Percentiles rank a stretch among this genome's conserved stretches.
phyloP scores from a whole-genome alignment of 768 basidiomycete species.

The Lactarius hatsudake region DNA sequence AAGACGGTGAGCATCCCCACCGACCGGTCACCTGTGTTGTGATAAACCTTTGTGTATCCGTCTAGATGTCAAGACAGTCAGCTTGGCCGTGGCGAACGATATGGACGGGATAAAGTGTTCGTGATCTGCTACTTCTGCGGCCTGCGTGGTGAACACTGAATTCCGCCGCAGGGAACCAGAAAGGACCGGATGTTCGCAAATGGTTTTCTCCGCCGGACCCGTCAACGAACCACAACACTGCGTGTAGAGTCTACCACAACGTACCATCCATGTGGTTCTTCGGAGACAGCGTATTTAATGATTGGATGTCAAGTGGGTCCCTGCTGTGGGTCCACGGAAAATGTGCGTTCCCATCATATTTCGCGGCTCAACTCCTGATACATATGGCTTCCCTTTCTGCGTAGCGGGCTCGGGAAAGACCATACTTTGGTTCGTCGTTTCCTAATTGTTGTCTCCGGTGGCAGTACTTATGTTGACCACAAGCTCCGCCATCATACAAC shows the following conservation, averaged over 20 bases:
- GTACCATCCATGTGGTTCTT: neutral
- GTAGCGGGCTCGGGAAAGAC: conserved; percentile 12
- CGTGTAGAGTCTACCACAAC: neutral
- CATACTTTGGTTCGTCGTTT: conserved; percentile 2
- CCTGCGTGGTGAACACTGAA: neutral
- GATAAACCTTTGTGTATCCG: neutral
- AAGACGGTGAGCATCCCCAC: neutral
- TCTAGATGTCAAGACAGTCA: neutral
- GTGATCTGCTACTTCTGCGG: neutral
- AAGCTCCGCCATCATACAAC: conserved; percentile 4
- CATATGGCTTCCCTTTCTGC: neutral
- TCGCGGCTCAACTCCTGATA: neutral
- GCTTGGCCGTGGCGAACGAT: neutral
- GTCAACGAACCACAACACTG: neutral
- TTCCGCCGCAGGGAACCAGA: neutral
- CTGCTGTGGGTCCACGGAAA: neutral
- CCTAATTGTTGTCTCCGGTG: neutral
- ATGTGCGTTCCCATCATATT: neutral
- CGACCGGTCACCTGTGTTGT: neutral
- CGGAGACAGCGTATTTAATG: neutral
- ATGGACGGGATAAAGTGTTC: neutral
- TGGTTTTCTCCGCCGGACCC: neutral
- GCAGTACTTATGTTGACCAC: neutral
- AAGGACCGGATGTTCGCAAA: neutral
- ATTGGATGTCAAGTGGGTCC: neutral